Evolutionary conservation across 2,329 filamentous ascomycete species (phyloP).

Genomic region (Trichoderma guizhouense): DNA sequence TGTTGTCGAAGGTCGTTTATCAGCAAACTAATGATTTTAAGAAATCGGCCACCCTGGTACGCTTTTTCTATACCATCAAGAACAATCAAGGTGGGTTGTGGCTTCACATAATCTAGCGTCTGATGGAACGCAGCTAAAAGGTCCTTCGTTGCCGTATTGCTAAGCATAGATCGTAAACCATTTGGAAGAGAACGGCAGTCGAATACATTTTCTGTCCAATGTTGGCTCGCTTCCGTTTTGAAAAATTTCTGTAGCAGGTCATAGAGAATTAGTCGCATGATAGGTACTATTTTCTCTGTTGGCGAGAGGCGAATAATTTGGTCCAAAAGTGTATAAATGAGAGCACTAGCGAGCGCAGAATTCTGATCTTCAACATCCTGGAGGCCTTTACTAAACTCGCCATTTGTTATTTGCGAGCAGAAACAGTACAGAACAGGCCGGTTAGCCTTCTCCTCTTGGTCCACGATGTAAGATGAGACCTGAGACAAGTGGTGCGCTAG

Average conservation of each 20-base stretch:
- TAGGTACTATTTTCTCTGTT: fast-evolving
- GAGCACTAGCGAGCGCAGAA: fast-evolving
- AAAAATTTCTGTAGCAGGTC: not conserved
- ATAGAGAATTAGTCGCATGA: not conserved
- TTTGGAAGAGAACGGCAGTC: no score
- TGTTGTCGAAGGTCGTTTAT: not conserved
- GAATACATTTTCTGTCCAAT: no score
- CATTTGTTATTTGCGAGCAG: not conserved
- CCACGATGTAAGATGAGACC: not conserved
- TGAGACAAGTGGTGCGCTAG: no score
- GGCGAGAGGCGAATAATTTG: not conserved
- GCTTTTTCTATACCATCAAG: not conserved
- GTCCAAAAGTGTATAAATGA: not conserved
- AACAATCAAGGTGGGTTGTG: not conserved
- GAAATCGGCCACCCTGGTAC: no score
- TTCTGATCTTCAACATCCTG: not conserved
- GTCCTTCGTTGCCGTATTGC: not conserved
- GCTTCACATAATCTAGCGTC: not conserved
- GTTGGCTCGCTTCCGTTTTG: fast-evolving
- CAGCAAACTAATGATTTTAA: fast-evolving
- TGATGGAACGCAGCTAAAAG: fast-evolving
- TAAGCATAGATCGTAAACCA: no score
- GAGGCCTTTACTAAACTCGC: not conserved
- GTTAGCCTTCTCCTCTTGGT: not conserved
- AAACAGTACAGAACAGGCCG: not conserved